These are phyloP conservation scores for Pseudonitzschia multiseries DNA, from an alignment of 108 stramenopile genomes.

Conservation along the genomic window DNA sequence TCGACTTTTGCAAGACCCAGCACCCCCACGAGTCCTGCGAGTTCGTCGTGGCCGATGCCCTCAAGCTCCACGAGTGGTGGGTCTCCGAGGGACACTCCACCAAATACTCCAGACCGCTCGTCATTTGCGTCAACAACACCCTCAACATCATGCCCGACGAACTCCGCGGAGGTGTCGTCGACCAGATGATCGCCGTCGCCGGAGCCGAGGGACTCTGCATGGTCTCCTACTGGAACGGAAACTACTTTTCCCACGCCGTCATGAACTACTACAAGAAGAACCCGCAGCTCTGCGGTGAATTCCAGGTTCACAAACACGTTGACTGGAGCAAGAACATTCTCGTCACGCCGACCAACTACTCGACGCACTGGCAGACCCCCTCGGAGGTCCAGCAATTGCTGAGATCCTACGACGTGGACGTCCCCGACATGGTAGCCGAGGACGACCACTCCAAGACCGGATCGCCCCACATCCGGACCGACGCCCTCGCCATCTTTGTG, in stretches of 20 bases:
- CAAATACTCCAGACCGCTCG: slow-evolving; percentile 40
- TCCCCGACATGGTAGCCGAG: slow-evolving; percentile 22
- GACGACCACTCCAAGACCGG: slow-evolving; percentile 21
- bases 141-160: slow-evolving; percentile 53
- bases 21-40: slow-evolving; percentile 21
- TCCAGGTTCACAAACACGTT: slow-evolving; percentile 45
- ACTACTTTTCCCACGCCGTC: slow-evolving; percentile 44
- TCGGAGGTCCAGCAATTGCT: slow-evolving; percentile 37
- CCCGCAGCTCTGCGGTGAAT: slow-evolving; percentile 36
- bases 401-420: slow-evolving; percentile 34
- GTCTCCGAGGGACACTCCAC: slow-evolving; percentile 24
- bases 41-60: slow-evolving; percentile 41
- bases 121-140: slow-evolving; percentile 50
- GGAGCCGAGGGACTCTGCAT: slow-evolving; percentile 40
- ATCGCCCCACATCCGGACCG: slow-evolving; percentile 33
- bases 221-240: slow-evolving; percentile 49
- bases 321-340: slow-evolving; percentile 38
- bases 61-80: slow-evolving; percentile 49
- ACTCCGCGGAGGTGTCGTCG: slow-evolving; percentile 40
- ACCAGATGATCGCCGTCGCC: slow-evolving; percentile 44
- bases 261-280: slow-evolving; percentile 53
- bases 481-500: slow-evolving; percentile 42
- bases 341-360: slow-evolving; percentile 40
- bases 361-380: slow-evolving; percentile 38
- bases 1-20: slow-evolving; percentile 27